Evolutionary conservation across 495 filamentous ascomycete species (phyloP), one percentile per base, ranked within the genome.

Genomic region (Penicillium steckii): DNA sequence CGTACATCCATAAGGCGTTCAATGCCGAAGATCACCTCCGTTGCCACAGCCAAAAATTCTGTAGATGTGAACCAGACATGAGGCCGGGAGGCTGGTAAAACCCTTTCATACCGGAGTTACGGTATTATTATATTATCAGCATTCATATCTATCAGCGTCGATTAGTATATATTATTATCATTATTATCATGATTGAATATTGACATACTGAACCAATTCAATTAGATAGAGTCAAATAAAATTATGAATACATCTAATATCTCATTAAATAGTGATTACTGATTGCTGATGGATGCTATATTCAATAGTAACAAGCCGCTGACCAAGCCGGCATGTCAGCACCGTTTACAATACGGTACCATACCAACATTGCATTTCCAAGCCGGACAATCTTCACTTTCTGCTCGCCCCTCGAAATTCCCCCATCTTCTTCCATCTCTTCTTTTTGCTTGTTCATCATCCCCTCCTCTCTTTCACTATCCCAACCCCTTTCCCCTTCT

Each of bases 31-130:
- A 24, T 41, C 40, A 22, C 8, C 32, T 44, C 35, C 32, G 38
- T 64, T 57, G 59, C 62, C 62, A 65, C 62, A 12, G 50, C 45
- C 56, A 65, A 50, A 65, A 50, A 62, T 65, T 65, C 54, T 53
- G 55, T 45, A 9, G 37, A 7, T 45, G 10, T 44, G 56, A 54
- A 59, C 56, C 56, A 54, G 47, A 48, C 37, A 18, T 35, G 45
- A 8, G 30, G 12, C 32, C 44, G 46, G 47, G 49, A 46, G 55
- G 55, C 49, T 53, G 49, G 49, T 48, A 48, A 18, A 0, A 43
- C 15, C 26, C 38, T 41, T 47, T 21, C 21, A 29, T 57, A 57
- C 54, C 54, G 54, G 54, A 52, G 21, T 42, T 46, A 29, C 40
- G 24, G 26, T 29, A 38, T 41, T 24, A 38, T 38, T n/a, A n/a